phyloP scores from a whole-genome alignment of 2,329 filamentous ascomycete species.

The Rutstroemia sp. region DNA sequence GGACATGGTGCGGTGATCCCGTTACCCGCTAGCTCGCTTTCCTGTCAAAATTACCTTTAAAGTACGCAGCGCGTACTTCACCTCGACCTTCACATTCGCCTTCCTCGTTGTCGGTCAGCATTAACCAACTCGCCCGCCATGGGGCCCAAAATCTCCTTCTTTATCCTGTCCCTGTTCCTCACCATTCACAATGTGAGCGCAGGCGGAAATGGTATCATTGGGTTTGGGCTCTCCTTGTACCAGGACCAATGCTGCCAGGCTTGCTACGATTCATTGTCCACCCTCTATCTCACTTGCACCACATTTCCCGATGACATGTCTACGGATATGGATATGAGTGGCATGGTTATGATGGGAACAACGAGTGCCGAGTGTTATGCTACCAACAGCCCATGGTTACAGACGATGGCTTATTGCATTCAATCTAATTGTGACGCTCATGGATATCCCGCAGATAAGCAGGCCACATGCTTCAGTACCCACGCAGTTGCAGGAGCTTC shows the following conservation, averaged over 20 bases:
- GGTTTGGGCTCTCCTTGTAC: constrained; percentile 43
- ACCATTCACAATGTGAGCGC: background rate
- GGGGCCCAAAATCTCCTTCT: background rate
- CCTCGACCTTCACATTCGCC: background rate
- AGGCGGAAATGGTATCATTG: constrained; percentile 54
- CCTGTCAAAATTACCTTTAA: no score
- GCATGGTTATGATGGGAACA: background rate
- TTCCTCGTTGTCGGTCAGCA: background rate
- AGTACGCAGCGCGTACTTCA: no score
- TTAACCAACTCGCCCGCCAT: background rate
- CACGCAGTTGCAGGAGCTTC: background rate
- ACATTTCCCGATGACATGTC: constrained; percentile 2
- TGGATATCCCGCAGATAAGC: background rate
- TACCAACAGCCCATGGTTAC: constrained; percentile 22
- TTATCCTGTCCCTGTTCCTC: background rate
- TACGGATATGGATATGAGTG: background rate
- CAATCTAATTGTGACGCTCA: background rate
- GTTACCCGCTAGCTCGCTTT: no score
- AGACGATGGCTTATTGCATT: background rate
- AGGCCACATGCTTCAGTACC: background rate
- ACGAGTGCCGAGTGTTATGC: background rate
- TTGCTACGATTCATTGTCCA: constrained; percentile 7
- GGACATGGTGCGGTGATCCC: no score
- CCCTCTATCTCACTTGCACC: constrained; percentile 7
- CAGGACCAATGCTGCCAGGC: constrained; percentile 7